Percentiles rank a stretch among this genome's conserved stretches.
Conservation (phyloP, 768 basidiomycete species). For the Boletus subparvulus region DNA sequence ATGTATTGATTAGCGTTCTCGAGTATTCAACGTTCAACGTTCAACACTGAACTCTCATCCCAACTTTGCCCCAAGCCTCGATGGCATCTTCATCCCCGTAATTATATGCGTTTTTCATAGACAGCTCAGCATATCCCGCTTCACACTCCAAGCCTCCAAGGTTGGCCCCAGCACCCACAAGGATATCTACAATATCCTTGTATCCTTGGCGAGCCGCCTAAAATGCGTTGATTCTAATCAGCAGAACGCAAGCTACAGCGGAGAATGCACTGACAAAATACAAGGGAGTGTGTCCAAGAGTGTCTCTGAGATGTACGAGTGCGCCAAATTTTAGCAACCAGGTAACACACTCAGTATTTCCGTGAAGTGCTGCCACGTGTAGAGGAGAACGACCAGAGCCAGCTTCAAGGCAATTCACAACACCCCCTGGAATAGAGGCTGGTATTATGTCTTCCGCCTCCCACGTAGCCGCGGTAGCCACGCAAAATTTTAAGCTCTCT, state of each 20-base stretch:
- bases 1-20: slow-evolving; percentile 10
- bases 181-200: slow-evolving; percentile 54
- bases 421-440: slow-evolving; percentile 53
- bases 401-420: slow-evolving; percentile 70
- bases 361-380: slow-evolving; percentile 76
- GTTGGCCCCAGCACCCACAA: slow-evolving; percentile 73
- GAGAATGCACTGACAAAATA: slow-evolving; percentile 61
- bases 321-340: slow-evolving; percentile 71
- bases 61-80: slow-evolving; percentile 58
- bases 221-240: background rate
- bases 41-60: slow-evolving; percentile 25
- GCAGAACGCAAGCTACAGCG: background rate
- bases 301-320: slow-evolving; percentile 78
- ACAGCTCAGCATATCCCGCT: slow-evolving; percentile 55
- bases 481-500: slow-evolving; percentile 60
- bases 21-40: background rate
- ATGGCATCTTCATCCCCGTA: slow-evolving; percentile 45
- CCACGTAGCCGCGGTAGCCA: slow-evolving; percentile 33
- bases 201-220: slow-evolving; percentile 79
- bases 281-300: slow-evolving; percentile 77
- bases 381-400: slow-evolving; percentile 74
- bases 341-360: slow-evolving; percentile 42
- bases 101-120: slow-evolving; percentile 37
- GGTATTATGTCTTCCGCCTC: slow-evolving; percentile 21
- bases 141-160: slow-evolving; percentile 66